A percentile compares a stretch with the other conserved stretches of the same genome.
phyloP scores from a whole-genome alignment of 2,329 filamentous ascomycete species.

The Fusarium palustre region DNA sequence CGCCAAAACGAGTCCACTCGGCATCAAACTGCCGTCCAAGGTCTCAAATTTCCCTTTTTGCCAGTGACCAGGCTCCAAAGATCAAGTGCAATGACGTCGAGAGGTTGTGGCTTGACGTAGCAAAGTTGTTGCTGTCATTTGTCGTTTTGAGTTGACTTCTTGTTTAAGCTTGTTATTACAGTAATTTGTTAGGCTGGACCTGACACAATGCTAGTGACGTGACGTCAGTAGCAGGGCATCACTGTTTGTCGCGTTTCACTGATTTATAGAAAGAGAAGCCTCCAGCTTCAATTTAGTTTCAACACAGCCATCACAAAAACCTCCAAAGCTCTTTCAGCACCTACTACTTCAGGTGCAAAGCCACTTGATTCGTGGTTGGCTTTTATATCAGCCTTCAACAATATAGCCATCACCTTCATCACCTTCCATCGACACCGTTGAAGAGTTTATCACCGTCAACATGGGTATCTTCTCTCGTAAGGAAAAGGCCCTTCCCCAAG shows the following conservation, averaged over 20 bases:
- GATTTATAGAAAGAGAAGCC: conserved; percentile 26
- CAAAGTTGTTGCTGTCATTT: neutral
- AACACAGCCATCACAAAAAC: neutral
- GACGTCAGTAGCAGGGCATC: conserved; percentile 29
- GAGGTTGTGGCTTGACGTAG: conserved; percentile 27
- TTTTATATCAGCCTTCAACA: conserved; percentile 5
- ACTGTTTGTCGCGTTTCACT: neutral
- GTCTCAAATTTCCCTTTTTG: neutral
- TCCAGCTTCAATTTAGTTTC: conserved; percentile 3
- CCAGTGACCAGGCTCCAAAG: neutral
- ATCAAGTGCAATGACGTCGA: conserved; percentile 31
- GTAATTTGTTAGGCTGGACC: neutral
- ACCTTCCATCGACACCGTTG: neutral
- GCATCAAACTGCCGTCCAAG: conserved; percentile 38
- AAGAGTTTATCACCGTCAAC: conserved; percentile 9
- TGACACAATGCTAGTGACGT: conserved; percentile 21
- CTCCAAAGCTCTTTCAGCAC: conserved; percentile 8
- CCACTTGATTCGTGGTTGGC: neutral
- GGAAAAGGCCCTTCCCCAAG: conserved; percentile 29
- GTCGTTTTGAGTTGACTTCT: neutral
- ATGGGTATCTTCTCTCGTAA: conserved; percentile 32
- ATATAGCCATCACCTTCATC: neutral
- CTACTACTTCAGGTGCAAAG: neutral
- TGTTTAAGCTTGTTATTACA: conserved; percentile 4
- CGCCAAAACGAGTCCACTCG: conserved; percentile 28